These are phyloP conservation scores for Paulownia fortunei DNA, from an alignment of 257 asterid species.

Conservation along the genomic window DNA sequence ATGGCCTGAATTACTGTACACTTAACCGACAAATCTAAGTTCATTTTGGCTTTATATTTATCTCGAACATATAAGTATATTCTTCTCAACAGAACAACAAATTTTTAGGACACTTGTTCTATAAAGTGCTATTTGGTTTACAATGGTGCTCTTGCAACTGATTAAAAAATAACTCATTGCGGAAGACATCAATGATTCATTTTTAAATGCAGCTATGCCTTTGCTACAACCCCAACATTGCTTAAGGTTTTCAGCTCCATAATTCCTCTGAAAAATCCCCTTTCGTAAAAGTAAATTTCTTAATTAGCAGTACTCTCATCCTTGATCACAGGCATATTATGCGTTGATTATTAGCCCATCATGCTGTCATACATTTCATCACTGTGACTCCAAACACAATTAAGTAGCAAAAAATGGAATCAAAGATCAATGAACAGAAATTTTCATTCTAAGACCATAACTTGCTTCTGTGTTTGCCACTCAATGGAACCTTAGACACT, in stretches of 20 bases:
- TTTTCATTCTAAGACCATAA: background rate
- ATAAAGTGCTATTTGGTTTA: background rate
- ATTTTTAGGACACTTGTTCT: background rate
- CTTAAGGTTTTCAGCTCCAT: background rate
- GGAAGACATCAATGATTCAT: too few species aligned
- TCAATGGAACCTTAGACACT: background rate
- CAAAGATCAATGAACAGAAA: background rate
- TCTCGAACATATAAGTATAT: background rate
- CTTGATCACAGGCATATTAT: background rate
- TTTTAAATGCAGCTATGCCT: too few species aligned
- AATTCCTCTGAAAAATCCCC: background rate
- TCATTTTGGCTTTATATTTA: background rate
- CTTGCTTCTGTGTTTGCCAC: background rate
- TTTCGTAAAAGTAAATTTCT: background rate
- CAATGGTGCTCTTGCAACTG: background rate
- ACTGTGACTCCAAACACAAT: too few species aligned
- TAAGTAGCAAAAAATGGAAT: background rate
- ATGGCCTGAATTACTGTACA: background rate
- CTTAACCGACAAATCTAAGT: background rate
- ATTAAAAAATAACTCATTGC: too few species aligned
- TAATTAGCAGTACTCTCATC: background rate
- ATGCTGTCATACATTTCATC: too few species aligned
- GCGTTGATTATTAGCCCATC: background rate
- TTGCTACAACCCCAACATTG: background rate
- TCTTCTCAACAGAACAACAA: background rate